phyloP scores from a whole-genome alignment of 1,139 yeast species.

The Blastobotrys persicus region DNA sequence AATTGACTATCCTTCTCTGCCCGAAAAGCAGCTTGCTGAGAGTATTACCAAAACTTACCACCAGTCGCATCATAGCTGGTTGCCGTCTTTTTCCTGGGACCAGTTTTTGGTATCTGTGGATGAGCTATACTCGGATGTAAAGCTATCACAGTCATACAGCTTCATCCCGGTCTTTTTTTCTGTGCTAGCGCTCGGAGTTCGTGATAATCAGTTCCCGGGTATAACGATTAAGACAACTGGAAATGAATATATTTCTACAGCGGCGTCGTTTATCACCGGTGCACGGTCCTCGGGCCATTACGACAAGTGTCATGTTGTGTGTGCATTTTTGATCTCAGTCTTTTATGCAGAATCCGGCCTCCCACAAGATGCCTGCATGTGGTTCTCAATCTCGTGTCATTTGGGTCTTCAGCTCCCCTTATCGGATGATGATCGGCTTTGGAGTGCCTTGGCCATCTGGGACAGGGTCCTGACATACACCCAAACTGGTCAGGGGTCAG shows the following conservation, averaged over 20 bases:
- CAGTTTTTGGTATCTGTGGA: conserved; percentile 16
- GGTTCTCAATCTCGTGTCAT: conserved; percentile 1
- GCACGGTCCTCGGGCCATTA: background rate
- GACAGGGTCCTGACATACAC: conserved; percentile 1
- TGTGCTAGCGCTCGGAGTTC: conserved; percentile 29
- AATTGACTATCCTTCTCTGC: conserved; percentile 5
- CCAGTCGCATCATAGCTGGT: conserved; percentile 28
- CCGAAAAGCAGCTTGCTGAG: conserved; percentile 10
- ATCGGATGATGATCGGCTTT: conserved; percentile 6
- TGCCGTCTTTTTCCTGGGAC: conserved; percentile 30
- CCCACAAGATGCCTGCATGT: conserved; percentile 2
- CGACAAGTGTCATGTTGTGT: conserved; percentile 7
- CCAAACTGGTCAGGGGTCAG: background rate
- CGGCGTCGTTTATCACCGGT: background rate
- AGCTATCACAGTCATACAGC: background rate
- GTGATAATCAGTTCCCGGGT: conserved; percentile 15
- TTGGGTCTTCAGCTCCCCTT: background rate
- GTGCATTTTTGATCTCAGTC: conserved; percentile 20
- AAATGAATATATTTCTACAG: background rate
- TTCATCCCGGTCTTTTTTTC: conserved; percentile 28
- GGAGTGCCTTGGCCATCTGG: conserved; percentile 9
- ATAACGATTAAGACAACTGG: background rate
- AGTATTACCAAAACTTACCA: conserved; percentile 17
- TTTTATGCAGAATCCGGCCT: conserved; percentile 19
- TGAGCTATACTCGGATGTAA: conserved; percentile 4